Evolutionary conservation across 345 rosid genomes (phyloP).

Genomic region (Murraya paniculata): DNA sequence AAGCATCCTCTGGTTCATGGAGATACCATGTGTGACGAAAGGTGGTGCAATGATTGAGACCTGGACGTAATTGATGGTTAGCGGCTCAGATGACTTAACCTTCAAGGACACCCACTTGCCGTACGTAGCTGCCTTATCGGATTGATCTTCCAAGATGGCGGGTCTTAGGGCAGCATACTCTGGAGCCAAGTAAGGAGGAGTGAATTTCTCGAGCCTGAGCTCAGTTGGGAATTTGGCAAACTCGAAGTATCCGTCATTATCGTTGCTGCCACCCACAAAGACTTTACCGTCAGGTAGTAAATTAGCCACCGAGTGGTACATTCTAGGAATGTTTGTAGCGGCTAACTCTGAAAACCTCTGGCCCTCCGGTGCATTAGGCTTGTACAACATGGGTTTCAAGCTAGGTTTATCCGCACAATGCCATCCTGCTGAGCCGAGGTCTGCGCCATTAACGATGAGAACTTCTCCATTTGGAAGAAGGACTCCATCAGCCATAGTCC

Average conservation of each 20-base stretch:
- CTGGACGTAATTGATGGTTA: constrained; percentile 12
- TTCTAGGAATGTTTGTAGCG: constrained; percentile 46
- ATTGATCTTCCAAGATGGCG: constrained; percentile 13
- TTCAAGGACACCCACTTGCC: constrained; percentile 22
- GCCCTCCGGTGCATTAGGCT: constrained; percentile 16
- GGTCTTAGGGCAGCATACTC: constrained; percentile 25
- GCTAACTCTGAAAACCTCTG: constrained; percentile 40
- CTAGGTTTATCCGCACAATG: constrained; percentile 63
- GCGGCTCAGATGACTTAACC: constrained; percentile 9
- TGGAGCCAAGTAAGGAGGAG: constrained; percentile 66
- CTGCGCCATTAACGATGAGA: constrained; percentile 70
- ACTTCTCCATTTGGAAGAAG: constrained; percentile 72
- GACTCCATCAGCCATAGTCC: constrained; percentile 71
- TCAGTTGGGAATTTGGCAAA: constrained; percentile 64
- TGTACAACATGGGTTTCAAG: constrained; percentile 50
- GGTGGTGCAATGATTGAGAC: constrained; percentile 57
- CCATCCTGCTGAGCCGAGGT: constrained; percentile 68
- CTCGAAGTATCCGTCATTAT: constrained; percentile 56
- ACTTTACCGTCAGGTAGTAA: constrained; percentile 55
- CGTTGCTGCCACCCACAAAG: constrained; percentile 71
- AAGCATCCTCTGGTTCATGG: constrained; percentile 70
- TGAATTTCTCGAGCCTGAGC: constrained; percentile 68
- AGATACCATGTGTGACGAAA: constrained; percentile 64
- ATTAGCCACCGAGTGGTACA: constrained; percentile 64
- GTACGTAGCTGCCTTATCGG: constrained; percentile 20